These are phyloP conservation scores for Syzygium oleosum DNA, from an alignment of 345 rosid species.

Conservation along the genomic window DNA sequence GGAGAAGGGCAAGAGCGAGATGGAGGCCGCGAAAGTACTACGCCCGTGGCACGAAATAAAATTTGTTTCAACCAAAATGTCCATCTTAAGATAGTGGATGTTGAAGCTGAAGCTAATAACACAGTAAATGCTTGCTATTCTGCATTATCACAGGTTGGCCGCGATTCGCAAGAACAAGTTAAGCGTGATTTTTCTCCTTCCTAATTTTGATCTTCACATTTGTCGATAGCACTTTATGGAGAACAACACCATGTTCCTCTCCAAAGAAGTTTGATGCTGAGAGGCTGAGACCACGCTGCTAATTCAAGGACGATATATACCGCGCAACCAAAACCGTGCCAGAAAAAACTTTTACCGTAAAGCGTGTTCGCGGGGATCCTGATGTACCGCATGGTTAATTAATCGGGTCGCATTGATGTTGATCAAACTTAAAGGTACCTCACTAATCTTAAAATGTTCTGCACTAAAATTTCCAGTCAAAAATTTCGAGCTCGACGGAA, in stretches of 20 bases:
- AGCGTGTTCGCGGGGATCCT: neutral
- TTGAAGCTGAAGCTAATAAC: neutral
- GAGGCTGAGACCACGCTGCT: too few relatives aligned
- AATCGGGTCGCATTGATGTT: neutral
- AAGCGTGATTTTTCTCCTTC: neutral
- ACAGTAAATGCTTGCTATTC: neutral
- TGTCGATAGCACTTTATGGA: neutral
- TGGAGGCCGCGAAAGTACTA: neutral
- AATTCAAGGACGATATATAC: neutral
- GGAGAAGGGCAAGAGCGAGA: neutral
- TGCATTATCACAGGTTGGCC: neutral
- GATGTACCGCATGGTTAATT: neutral
- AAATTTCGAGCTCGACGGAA: neutral
- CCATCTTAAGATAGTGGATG: neutral
- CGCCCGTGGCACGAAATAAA: neutral
- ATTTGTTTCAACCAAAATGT: neutral
- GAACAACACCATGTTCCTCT: neutral
- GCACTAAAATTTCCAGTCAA: neutral
- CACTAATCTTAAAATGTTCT: neutral
- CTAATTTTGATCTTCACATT: neutral
- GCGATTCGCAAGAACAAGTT: neutral
- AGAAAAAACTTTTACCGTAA: neutral
- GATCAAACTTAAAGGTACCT: neutral
- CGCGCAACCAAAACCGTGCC: neutral
- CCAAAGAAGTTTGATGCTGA: neutral